Evolutionary conservation across 306 rosid genomes (phyloP).

Genomic region (Cicer judaicum): DNA sequence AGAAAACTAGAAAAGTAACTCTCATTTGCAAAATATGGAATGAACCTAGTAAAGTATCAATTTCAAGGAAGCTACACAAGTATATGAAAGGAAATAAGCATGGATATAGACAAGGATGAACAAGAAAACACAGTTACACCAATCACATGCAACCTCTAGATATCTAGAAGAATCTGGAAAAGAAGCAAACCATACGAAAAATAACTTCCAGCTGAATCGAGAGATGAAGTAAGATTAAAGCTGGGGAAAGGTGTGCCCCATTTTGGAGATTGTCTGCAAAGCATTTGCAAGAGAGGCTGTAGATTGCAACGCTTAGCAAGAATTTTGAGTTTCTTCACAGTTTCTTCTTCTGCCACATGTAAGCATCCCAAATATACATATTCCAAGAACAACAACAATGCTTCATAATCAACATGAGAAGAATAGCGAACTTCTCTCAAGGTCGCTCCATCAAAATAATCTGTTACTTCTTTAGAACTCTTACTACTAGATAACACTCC

Average conservation of each 20-base stretch:
- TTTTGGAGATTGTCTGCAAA: slow-evolving; percentile 64
- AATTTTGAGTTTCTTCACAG: slow-evolving; percentile 61
- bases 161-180: slow-evolving; percentile 34
- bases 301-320: slow-evolving; percentile 77
- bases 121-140: slow-evolving; percentile 28
- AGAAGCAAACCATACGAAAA: slow-evolving; percentile 72
- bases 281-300: slow-evolving; percentile 68
- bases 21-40: slow-evolving; percentile 15
- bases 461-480: slow-evolving; percentile 37
- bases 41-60: slow-evolving; percentile 8
- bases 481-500: slow-evolving; percentile 34
- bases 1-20: slow-evolving; percentile 36
- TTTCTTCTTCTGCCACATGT: slow-evolving; percentile 62
- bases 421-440: slow-evolving; percentile 66
- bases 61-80: slow-evolving; percentile 25
- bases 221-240: slow-evolving; percentile 60
- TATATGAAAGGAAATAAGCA: slow-evolving; percentile 24
- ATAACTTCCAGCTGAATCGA: slow-evolving; percentile 63
- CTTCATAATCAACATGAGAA: slow-evolving; percentile 68
- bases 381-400: slow-evolving; percentile 70
- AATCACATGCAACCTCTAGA: slow-evolving; percentile 38
- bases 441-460: slow-evolving; percentile 35
- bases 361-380: slow-evolving; percentile 71
- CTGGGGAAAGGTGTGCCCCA: slow-evolving; percentile 74
- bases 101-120: neutral